Percentiles rank a stretch among this genome's conserved stretches.
These are phyloP conservation scores for Peniophora sp. DNA, from an alignment of 1,284 basidiomycete species.

Conservation along the genomic window DNA sequence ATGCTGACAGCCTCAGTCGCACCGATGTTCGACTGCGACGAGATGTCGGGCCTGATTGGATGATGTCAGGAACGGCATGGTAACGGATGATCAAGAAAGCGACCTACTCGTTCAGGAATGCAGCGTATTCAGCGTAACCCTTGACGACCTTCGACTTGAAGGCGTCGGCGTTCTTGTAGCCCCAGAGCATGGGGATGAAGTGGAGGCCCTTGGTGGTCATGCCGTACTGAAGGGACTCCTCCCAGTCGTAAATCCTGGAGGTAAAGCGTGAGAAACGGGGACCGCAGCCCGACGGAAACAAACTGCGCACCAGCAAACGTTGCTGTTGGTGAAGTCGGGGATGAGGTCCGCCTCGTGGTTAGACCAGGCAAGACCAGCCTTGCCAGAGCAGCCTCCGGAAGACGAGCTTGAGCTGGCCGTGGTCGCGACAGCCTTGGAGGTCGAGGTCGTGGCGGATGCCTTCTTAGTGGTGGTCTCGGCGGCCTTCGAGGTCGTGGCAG, in stretches of 20 bases:
- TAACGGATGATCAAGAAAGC: background rate
- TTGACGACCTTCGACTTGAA: conserved; percentile 36
- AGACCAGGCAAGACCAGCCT: conserved; percentile 61
- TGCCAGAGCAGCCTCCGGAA: conserved; percentile 23
- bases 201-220: conserved; percentile 32
- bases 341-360: conserved; percentile 41
- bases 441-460: background rate
- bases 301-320: conserved; percentile 36
- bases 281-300: background rate
- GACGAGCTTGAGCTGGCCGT: conserved; percentile 12
- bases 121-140: conserved; percentile 42
- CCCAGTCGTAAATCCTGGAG: conserved; percentile 54
- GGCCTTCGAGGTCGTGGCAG: conserved; percentile 6
- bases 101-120: conserved; percentile 70
- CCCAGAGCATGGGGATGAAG: conserved; percentile 68
- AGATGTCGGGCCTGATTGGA: conserved; percentile 45
- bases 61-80: conserved; percentile 3
- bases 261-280: conserved; percentile 1
- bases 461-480: conserved; percentile 1
- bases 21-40: conserved; percentile 54
- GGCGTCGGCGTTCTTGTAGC: conserved; percentile 33
- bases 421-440: conserved; percentile 11
- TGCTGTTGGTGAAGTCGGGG: conserved; percentile 34
- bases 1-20: conserved; percentile 40
- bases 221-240: conserved; percentile 17